Percentiles rank a stretch among this genome's conserved stretches.
Conservation (phyloP, 2,329 filamentous ascomycete genomes). For the Ustulina deusta region DNA sequence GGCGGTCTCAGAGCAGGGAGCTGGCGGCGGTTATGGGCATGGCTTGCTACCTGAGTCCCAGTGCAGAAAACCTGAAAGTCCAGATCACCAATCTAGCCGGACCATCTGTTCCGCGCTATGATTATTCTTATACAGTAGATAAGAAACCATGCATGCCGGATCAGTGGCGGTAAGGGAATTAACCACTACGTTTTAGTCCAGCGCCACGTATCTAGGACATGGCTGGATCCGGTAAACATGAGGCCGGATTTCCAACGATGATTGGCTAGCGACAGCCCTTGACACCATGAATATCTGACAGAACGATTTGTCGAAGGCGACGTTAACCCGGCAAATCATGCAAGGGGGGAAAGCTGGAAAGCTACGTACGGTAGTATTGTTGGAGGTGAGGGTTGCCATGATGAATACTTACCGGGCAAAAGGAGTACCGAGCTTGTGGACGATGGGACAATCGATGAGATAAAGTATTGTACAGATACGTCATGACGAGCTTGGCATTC, state of each 20-base stretch:
- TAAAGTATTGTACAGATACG: slow-evolving; percentile 4
- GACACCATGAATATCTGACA: slow-evolving; percentile 3
- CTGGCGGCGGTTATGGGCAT: not conserved
- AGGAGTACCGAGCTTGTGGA: not conserved
- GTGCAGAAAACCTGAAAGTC: slow-evolving; percentile 24
- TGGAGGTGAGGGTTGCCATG: not conserved
- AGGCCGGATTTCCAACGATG: slow-evolving; percentile 1
- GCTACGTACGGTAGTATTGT: not conserved
- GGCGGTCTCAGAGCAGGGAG: not conserved
- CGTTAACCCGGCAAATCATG: not conserved
- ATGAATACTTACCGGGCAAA: not conserved
- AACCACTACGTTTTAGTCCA: slow-evolving; percentile 32
- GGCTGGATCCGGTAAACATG: slow-evolving; percentile 25
- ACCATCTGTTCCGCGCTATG: too few relatives aligned
- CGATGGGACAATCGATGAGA: not conserved
- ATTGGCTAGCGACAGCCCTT: slow-evolving; percentile 23
- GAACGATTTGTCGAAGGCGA: not conserved
- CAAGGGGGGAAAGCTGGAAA: not conserved
- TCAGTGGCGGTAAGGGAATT: not conserved
- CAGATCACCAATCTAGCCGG: not conserved
- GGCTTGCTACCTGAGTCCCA: not conserved
- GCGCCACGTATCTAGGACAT: slow-evolving; percentile 24
- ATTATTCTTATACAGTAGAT: not conserved
- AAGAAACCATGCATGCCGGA: not conserved
- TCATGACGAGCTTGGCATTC: slow-evolving; percentile 21